These are phyloP conservation scores for Tricholoma sp. DNA, from an alignment of 768 basidiomycete species.

Conservation along the genomic window DNA sequence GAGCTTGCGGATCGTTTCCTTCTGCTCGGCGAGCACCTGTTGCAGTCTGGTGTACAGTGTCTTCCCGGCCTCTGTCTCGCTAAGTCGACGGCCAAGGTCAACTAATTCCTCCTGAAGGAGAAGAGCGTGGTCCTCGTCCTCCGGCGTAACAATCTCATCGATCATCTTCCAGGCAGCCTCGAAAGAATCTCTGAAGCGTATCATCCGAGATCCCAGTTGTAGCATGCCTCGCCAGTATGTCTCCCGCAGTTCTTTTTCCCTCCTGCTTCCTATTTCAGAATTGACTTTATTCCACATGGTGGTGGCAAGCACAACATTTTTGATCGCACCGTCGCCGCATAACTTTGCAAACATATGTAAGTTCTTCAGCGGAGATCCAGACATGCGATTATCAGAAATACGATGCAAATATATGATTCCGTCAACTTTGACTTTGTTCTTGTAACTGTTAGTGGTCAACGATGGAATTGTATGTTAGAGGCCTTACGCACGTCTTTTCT, in stretches of 20 bases:
- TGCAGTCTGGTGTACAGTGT: conserved; percentile 21
- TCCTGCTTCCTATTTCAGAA: conserved; percentile 12
- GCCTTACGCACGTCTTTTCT: conserved; percentile 19
- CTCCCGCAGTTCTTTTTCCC: conserved; percentile 23
- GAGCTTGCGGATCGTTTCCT: conserved; percentile 15
- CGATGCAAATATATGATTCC: conserved; percentile 16
- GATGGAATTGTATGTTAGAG: conserved; percentile 20
- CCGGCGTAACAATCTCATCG: conserved; percentile 13
- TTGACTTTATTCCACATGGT: conserved; percentile 35
- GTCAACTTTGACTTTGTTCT: conserved; percentile 11
- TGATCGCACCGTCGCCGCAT: conserved; percentile 10
- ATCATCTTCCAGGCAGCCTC: conserved; percentile 26
- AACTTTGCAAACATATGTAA: conserved; percentile 15
- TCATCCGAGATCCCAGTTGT: conserved; percentile 21
- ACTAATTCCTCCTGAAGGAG: conserved; percentile 28
- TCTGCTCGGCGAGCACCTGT: conserved; percentile 22
- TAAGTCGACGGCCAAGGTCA: conserved; percentile 20
- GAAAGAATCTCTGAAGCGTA: conserved; percentile 17
- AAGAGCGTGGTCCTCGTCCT: conserved; percentile 10
- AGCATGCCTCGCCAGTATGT: conserved; percentile 27
- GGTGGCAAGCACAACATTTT: conserved; percentile 13
- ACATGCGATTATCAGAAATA: conserved; percentile 17
- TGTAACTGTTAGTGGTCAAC: conserved; percentile 4
- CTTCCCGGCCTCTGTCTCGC: conserved; percentile 27
- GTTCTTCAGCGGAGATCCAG: conserved; percentile 17